These are phyloP conservation scores for Rhizopus arrhizus DNA, from an alignment of 371 early-diverging fungal genomes.

Conservation along the genomic window DNA sequence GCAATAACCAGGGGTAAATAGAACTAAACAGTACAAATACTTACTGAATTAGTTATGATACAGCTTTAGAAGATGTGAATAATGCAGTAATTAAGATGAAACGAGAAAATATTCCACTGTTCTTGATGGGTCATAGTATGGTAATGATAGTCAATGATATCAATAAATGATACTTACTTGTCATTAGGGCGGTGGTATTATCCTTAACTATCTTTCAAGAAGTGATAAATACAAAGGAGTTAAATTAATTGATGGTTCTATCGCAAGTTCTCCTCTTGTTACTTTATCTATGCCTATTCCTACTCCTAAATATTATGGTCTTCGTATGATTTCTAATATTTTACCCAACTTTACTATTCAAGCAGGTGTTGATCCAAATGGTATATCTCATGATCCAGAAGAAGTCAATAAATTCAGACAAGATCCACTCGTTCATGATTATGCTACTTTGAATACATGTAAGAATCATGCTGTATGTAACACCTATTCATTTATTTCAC, in stretches of 20 bases:
- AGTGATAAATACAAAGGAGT: constrained; percentile 41
- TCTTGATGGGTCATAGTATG: constrained; percentile 71
- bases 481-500: background rate
- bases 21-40: background rate
- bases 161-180: background rate
- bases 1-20: constrained; percentile 57
- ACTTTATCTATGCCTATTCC: constrained; percentile 39
- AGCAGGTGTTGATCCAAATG: constrained; percentile 40
- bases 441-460: constrained; percentile 47
- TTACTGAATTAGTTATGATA: constrained; percentile 30
- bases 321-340: constrained; percentile 36
- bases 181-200: constrained; percentile 58
- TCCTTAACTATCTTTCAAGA: constrained; percentile 57
- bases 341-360: constrained; percentile 53
- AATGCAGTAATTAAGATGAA: constrained; percentile 50
- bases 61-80: constrained; percentile 55
- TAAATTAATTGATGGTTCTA: constrained; percentile 44
- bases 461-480: constrained; percentile 4
- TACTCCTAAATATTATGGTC: constrained; percentile 38
- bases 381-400: constrained; percentile 51
- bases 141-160: constrained; percentile 26
- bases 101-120: constrained; percentile 48
- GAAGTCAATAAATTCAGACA: constrained; percentile 48
- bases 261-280: constrained; percentile 50
- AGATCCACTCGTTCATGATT: constrained; percentile 62